Evolutionary conservation across 2,329 filamentous ascomycete species (phyloP), one percentile per base, ranked within the genome.

Genomic region (Coniella lustricola): DNA sequence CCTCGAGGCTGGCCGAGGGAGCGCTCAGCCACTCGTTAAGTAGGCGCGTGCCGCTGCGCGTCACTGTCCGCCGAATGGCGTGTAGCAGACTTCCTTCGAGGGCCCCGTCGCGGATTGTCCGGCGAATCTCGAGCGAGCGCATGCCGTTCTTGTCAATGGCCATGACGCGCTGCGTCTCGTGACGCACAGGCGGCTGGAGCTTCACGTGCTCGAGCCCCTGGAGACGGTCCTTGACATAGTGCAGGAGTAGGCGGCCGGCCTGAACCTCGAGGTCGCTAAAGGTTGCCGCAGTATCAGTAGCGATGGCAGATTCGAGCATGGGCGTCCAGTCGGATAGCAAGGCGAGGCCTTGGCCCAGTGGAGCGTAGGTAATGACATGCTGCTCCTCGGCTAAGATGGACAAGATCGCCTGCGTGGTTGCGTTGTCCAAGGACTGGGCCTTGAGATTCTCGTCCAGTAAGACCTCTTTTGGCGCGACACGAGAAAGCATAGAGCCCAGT

Each of bases 111-210:
- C 85, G 79, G 44, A 95, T 81, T 0, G 93, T 97, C 62, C 83
- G 82, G 55, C 88, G 82, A 55, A 98, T 87, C 65, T 98, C 93
- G 4, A 98, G 74, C 1, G 90, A 88, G 51, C 87, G 79, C 67
- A 98, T 76, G 56, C 86, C 96, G 60, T 90, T 95, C 62, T 85
- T 90, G 68, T 98, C 93, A 56, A 98, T 94, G 44, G 72, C 77
- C 87, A 98, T 93, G 54, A 85, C 82, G 53, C 94, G 81, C 60
- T 87, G 74, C 44, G 79, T 75, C 55, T 86, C 81, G 56, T 88
- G 79, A 51, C 87, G 84, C 32, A 84, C 70, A 2, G 93, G 93
- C 38, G 88, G 82, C 62, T 94, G 90, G 35, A 98, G 75, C 64
- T 87, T 89, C 69, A 95, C 81, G 59, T 80, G 25, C 25, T 29